Evolutionary conservation across 495 filamentous ascomycete genomes (phyloP), one percentile per base, ranked within the genome.

Genomic region (Xylaria bambusicola): DNA sequence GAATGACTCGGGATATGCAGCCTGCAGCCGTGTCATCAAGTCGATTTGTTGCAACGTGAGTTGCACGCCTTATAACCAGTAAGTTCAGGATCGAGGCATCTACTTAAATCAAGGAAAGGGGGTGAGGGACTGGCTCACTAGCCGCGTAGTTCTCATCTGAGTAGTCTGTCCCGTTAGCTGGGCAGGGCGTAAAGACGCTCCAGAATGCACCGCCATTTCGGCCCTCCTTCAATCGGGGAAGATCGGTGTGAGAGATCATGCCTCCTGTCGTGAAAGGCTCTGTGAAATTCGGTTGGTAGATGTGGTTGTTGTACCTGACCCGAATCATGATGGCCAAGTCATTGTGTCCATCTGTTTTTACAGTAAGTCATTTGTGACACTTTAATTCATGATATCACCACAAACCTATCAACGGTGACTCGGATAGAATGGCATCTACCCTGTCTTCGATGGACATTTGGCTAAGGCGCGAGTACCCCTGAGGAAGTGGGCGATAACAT

Each of bases 31-130:
- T 18, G 77, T 73, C 71, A 92, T 84, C 15, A 97, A 69, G 70
- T 98, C 93, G 47, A 97, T 84, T 71, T 97, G 93, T 55, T 91
- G 84, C 38, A 91, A 76, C 0, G 93, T 96, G 61, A 82, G 75
- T 24, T 85, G 82, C 8, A 97, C 84, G 54, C 62, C 70, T 74
- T 17, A 17, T 33, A 24, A 10, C 13, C 42, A 4, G 12, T 49
- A 18, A 52, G 10, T 27, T 24, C 0, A 21, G 10, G 8, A 10
- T 38, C n/a, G n/a, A n/a, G n/a, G n/a, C n/a, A n/a, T 23, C 23
- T 46, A 26, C 27, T 35, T 50, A 23, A 13, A 20, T 27, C 29
- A 46, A 13, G 8, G 8, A 3, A 38, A 21, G n/a, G 12, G 1
- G 6, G 42, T 5, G 33, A 13, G 24, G 36, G 33, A 45, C n/a